Base-by-base conservation (phyloP, 129 eudicot genomes). In the Escallonia rubra region DNA sequence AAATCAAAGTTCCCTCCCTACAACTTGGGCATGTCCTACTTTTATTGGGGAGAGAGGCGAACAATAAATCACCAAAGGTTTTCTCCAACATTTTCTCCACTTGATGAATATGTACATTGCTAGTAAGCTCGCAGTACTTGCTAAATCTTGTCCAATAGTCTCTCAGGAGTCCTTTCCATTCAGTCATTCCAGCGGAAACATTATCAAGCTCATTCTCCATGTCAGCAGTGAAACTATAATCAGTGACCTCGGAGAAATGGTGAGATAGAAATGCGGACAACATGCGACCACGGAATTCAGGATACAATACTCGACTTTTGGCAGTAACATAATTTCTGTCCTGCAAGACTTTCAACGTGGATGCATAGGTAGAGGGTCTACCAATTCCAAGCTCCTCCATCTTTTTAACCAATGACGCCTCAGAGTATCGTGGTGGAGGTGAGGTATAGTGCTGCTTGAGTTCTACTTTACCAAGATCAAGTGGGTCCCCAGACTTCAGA, bases 331-430 rank as follows among this genome's bases (percentile, higher is more conserved):
- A 93, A 15, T 89, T 89, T 76, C 99, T 82, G 73, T 93, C 99
- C 63, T 84, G 83, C 43, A 93, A 72, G 42, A 89, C 96, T 78
- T 89, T 89, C 14, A 93, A 79, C 44, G 95, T 93, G 66, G 75
- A 66, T 53, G 99, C 99, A 52, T 93, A 93, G n/a, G 99, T 93
- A 12, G 99, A 93, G 16, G 96, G 99, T 73, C 99, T 80, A 66
- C 99, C 99, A n/a, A 93, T 93, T 59, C 99, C 99, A 38, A 93
- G 95, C 80, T 93, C 99, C 81, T 93, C 99, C 78, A 93, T 74
- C 71, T 85, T 89, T 74, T 89, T 93, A 6, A 93, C 90, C 83
- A 93, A 73, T 5, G 90, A 72, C 50, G 87, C 99, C 80, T 93
- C 99, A 3, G 95, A 79, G 74, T 86, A 93, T 13, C 96, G 92